Base-by-base conservation (phyloP, 1,284 basidiomycete species). In the Sutorius eximius region DNA sequence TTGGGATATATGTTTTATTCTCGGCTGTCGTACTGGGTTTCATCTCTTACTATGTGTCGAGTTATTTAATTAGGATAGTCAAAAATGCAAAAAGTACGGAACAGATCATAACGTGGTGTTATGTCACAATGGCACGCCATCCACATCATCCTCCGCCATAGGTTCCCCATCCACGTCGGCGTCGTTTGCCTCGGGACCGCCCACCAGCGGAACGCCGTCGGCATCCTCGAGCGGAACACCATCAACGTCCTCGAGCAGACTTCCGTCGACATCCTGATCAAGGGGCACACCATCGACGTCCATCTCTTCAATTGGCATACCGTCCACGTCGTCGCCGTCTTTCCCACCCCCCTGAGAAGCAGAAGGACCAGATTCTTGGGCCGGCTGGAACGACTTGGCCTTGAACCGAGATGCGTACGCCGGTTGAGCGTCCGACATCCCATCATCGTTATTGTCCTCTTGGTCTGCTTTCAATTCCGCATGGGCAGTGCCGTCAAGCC, bases 321-420 rank as follows among this genome's bases (percentile, higher is more conserved):
- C 78, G 66, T 68, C 73, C 20, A 73, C 60, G 34, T 73, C 73
- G 32, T 73, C 73, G 29, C 67, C 66, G 45, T 72, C 78, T 51
- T 77, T 77, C 11, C 71, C 75, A 8, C 63, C 63, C n/a, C 68
- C 70, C 51, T 73, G 68, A 37, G 72, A 52, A 49, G 65, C 60
- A 44, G 66, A 63, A 36, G 64, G 61, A 22, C 59, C 56, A 18
- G 67, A 64, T 30, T 75, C 78, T 24, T 74, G 75, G 0, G 91
- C 89, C 5, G 85, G 83, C 61, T 87, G 84, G 75, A 92, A 92
- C 13, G 86, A 79, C 65, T 82, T 88, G 8, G 83, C 76, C 70
- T 92, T 95, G 80, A 95, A 95, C 52, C 82, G 82, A 32, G 83
- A 83, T 13, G 78, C 68, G 51, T 80, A 79, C 1, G 55, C 68